Base-by-base conservation (phyloP, 2,329 filamentous ascomycete species). In the Myrmaecium sp. region DNA sequence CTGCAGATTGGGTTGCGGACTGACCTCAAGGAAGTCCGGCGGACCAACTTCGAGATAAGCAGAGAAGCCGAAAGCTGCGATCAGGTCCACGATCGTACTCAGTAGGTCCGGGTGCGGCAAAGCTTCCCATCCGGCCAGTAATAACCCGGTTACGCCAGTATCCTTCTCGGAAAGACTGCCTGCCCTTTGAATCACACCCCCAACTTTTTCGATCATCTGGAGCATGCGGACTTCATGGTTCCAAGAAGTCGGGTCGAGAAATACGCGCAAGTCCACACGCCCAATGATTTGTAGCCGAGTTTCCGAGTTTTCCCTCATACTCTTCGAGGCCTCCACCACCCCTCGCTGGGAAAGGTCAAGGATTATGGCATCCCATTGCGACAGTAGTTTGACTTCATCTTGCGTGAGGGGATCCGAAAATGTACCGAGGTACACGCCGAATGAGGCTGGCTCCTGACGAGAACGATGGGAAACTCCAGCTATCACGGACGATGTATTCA, bases 401-500 rank as follows among this genome's bases (percentile, higher is more conserved):
- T 36, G 31, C 14, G 40, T 41, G 9, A 38, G 25, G 12, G 46
- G 47, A 17, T 18, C 37, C 18, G 28, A 42, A 10, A 52, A 26
- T 7, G 25, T 6, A 17, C 47, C 48, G 8, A 52, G 38, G 24
- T 48, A 51, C 19, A 51, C 46, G 11, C 47, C 48, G 28, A 52
- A 52, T 5, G 44, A 43, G 6, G 43, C 30, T 14, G 45, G 46
- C 30, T 49, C 47, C 12, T n/a, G n/a, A n/a, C n/a, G n/a, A n/a
- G n/a, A n/a, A n/a, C 14, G 37, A 17, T 5, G 36, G 37, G 14
- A 41, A 32, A 8, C 17, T 13, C 23, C 41, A 32, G n/a, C 33
- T 35, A 23, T 37, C 28, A n/a, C 35, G 36, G 18, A 42, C 25
- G 8, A 34, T 26, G 19, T 35, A 34, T 11, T 31, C 1, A 36